These are phyloP conservation scores for Aureobasidium mangrovei DNA, from an alignment of 2,329 filamentous ascomycete genomes.

Conservation along the genomic window DNA sequence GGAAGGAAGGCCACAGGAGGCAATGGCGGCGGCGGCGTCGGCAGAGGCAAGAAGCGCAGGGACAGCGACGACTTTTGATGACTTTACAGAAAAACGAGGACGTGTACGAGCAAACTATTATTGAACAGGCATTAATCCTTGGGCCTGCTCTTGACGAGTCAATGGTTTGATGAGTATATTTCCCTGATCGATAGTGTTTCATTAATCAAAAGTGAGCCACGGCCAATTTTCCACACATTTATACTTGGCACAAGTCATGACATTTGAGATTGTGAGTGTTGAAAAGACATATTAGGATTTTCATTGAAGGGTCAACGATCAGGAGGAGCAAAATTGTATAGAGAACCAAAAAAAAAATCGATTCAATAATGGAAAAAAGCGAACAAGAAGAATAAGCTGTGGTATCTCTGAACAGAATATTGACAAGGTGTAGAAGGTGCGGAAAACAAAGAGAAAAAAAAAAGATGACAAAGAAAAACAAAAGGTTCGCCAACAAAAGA, in stretches of 20 bases:
- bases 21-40: neutral
- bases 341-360: neutral
- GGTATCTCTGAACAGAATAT: slow-evolving; percentile 2
- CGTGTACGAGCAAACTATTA: neutral
- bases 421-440: neutral
- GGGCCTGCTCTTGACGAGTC: neutral
- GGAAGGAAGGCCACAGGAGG: slow-evolving; percentile 13
- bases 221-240: too few species aligned
- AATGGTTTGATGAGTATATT: neutral
- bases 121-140: neutral
- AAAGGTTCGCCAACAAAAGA: neutral
- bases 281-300: too few species aligned
- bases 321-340: neutral
- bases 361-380: neutral
- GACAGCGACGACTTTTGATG: slow-evolving; percentile 16
- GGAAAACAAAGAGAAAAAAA: neutral
- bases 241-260: too few species aligned
- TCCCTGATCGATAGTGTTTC: too few species aligned
- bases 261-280: too few species aligned
- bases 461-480: neutral
- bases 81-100: neutral
- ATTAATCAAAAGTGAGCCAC: too few species aligned
- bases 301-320: too few species aligned
- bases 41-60: slow-evolving; percentile 16
- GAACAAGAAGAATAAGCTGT: neutral